Conservation (phyloP, 306 rosid genomes). For the Acacia crassicarpa region DNA sequence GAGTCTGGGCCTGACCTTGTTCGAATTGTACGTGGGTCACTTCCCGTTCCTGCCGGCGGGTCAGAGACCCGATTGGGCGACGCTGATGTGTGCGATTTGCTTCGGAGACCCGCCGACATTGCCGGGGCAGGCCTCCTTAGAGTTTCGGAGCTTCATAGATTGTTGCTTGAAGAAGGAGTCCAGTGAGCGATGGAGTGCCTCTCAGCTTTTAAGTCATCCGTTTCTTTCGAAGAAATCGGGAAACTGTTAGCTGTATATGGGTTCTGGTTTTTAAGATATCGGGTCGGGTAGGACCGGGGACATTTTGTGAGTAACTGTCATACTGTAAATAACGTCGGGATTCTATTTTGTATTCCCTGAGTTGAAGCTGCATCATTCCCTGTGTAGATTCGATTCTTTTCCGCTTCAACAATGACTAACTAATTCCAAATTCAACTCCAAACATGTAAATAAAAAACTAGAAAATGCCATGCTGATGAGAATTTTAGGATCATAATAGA, state of each 20-base stretch:
- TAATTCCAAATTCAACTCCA: background rate
- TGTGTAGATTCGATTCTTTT: background rate
- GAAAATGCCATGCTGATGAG: too few species aligned
- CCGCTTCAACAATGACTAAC: background rate
- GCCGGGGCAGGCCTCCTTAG: conserved; percentile 58
- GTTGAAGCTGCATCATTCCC: background rate
- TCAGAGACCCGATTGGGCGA: conserved; percentile 90
- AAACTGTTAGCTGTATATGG: background rate
- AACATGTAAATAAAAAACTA: too few species aligned
- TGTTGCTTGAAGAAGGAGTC: conserved; percentile 87
- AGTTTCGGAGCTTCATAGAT: conserved; percentile 61
- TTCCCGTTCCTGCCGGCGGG: conserved; percentile 82
- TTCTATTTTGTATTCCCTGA: background rate
- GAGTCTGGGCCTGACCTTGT: conserved; percentile 84
- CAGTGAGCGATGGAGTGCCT: conserved; percentile 67
- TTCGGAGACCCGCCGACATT: conserved; percentile 74
- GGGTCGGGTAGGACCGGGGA: background rate
- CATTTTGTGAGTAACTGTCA: background rate
- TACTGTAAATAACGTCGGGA: conserved; percentile 20
- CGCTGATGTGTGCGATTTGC: conserved; percentile 88
- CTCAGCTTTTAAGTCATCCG: conserved; percentile 72
- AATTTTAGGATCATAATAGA: too few species aligned
- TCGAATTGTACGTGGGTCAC: conserved; percentile 89
- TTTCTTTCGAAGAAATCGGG: conserved; percentile 39
- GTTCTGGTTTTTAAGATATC: background rate